These are phyloP conservation scores for Amanita inopinata DNA, from an alignment of 768 basidiomycete genomes.

Conservation along the genomic window DNA sequence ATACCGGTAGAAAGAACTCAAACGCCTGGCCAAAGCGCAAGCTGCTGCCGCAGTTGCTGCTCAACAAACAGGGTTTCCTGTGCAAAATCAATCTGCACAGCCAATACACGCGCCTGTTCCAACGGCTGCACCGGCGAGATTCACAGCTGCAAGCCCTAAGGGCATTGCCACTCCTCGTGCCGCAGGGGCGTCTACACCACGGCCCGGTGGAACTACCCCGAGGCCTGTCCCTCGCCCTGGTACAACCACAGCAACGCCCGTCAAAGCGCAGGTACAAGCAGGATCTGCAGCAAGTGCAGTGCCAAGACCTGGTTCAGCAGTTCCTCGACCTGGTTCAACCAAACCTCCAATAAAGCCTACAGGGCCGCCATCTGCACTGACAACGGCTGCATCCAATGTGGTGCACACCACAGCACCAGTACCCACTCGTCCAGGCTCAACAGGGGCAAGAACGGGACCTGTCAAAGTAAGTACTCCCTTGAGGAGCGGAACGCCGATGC, in stretches of 20 bases:
- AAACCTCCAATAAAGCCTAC: constrained; percentile 13
- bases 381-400: too few species aligned
- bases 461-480: constrained; percentile 15
- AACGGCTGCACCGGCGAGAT: constrained; percentile 21
- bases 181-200: constrained; percentile 18
- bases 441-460: neutral
- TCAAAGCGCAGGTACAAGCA: constrained; percentile 13
- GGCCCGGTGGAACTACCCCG: constrained; percentile 24
- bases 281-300: constrained; percentile 15
- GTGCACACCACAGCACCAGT: constrained; percentile 12
- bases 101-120: constrained; percentile 24
- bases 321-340: constrained; percentile 22
- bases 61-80: constrained; percentile 1
- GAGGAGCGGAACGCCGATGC: constrained; percentile 23
- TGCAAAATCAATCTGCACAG: constrained; percentile 3
- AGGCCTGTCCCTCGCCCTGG: constrained; percentile 22
- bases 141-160: constrained; percentile 9
- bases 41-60: constrained; percentile 10
- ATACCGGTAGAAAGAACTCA: constrained; percentile 54
- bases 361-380: too few species aligned
- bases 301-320: constrained; percentile 19
- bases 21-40: constrained; percentile 53
- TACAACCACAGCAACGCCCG: constrained; percentile 16
- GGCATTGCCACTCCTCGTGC: constrained; percentile 13
- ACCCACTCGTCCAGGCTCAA: neutral